Evolutionary conservation across 2,329 filamentous ascomycete species (phyloP).

Genomic region (Tolypocladium ovalisporum): DNA sequence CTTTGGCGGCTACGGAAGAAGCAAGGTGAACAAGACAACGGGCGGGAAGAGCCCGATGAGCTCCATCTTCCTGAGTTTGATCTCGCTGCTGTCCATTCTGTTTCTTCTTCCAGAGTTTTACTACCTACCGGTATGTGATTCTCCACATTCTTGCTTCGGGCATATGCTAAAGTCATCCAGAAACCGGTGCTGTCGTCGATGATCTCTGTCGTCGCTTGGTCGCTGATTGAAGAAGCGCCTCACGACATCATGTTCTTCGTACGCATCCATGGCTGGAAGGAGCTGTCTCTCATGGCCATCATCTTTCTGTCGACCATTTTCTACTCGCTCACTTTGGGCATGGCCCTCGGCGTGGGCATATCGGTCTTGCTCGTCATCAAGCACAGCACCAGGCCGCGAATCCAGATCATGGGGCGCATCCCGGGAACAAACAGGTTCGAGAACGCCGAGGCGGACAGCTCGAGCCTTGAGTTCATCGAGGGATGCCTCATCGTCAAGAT

Average conservation of each 20-base stretch:
- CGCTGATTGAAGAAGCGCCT: slow-evolving; percentile 88
- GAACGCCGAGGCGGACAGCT: slow-evolving; percentile 66
- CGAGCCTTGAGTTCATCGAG: slow-evolving; percentile 76
- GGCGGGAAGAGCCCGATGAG: slow-evolving; percentile 91
- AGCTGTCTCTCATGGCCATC: slow-evolving; percentile 75
- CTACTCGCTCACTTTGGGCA: slow-evolving; percentile 87
- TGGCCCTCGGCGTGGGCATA: slow-evolving; percentile 85
- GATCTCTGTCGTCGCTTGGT: slow-evolving; percentile 92
- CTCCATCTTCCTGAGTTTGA: slow-evolving; percentile 72
- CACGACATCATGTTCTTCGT: slow-evolving; percentile 88
- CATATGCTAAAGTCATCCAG: slow-evolving; percentile 27
- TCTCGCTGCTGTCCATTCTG: slow-evolving; percentile 70
- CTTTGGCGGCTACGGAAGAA: slow-evolving; percentile 92
- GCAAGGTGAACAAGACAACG: slow-evolving; percentile 88
- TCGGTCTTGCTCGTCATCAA: slow-evolving; percentile 83
- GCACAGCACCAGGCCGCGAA: slow-evolving; percentile 83
- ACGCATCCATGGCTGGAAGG: slow-evolving; percentile 73
- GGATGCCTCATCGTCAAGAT: slow-evolving; percentile 95
- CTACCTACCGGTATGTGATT: slow-evolving; percentile 64
- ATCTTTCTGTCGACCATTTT: slow-evolving; percentile 91
- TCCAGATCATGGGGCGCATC: slow-evolving; percentile 88
- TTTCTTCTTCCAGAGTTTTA: slow-evolving; percentile 88
- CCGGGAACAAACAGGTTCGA: slow-evolving; percentile 76
- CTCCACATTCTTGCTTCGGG: background rate
- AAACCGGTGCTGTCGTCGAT: slow-evolving; percentile 90